Percentiles rank a stretch among this genome's conserved stretches.
Conservation (phyloP, 1,284 basidiomycete species). For the Malassezia globosa region DNA sequence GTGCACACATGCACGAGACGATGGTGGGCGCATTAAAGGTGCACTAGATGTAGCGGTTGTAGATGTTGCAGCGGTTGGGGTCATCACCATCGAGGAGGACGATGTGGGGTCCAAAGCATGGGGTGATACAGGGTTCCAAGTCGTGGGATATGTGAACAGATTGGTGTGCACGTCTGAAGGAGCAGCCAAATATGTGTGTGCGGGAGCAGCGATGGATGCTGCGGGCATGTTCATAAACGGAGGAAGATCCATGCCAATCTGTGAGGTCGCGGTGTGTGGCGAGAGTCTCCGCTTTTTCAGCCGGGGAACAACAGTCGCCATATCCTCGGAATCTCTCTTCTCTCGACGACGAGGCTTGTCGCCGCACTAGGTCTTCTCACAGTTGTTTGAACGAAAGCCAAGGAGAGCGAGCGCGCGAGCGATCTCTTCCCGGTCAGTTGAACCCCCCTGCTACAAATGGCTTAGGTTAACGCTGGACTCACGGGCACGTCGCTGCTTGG, state of each 20-base stretch:
- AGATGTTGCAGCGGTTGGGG: too few species aligned
- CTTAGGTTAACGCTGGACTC: too few species aligned
- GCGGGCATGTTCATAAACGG: neutral
- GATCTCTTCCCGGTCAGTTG: too few species aligned
- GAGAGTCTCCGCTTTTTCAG: slow-evolving; percentile 15
- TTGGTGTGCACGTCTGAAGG: too few species aligned
- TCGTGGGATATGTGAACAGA: too few species aligned
- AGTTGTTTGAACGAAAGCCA: too few species aligned
- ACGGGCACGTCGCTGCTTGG: too few species aligned
- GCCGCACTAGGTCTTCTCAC: too few species aligned
- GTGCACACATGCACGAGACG: slow-evolving; percentile 3
- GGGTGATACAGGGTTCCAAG: neutral
- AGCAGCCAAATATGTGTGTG: neutral
- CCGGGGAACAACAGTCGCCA: slow-evolving; percentile 18
- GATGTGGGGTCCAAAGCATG: neutral
- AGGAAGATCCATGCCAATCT: neutral
- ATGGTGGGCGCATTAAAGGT: too few species aligned
- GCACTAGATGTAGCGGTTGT: neutral
- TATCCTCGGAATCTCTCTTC: neutral
- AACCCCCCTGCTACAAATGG: too few species aligned
- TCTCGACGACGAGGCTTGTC: neutral
- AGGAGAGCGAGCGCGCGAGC: too few species aligned
- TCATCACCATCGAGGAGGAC: too few species aligned
- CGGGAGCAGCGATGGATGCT: neutral
- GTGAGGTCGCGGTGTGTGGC: neutral